Evolutionary conservation across 2,329 filamentous ascomycete genomes (phyloP), one percentile per base, ranked within the genome.

Genomic region (Paraphoma chrysanthemicola): DNA sequence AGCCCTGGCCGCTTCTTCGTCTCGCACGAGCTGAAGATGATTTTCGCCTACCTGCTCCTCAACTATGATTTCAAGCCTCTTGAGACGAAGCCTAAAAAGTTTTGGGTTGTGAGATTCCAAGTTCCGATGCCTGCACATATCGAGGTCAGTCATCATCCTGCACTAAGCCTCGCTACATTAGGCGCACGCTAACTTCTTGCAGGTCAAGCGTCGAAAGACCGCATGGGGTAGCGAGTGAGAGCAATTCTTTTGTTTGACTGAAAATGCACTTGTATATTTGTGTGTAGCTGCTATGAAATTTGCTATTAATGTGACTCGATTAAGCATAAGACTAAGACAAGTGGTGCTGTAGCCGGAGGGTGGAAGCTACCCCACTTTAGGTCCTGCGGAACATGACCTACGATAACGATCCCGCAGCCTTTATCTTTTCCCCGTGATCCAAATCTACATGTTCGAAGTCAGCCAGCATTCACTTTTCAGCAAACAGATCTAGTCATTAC

Each of bases 1-100:
- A 73, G 73, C 53, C 77, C 77, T 6, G 77, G 76, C 4, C 69
- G 77, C 1, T 79, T 78, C 62, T 71, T 78, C 43, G 72, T 72
- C 2, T 62, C 70, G 5, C 67, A 76, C 39, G 73, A 77, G 59
- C 58, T 78, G 38, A 76, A 79, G 56, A 73, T 79, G 59, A 60
- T 76, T 16, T 62, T 79, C 29, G 71, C 72, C 0, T 61, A 78
- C 51, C 49, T 78, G 30, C 57, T 78, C 8, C 68, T 76, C 51
- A 70, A 78, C 51, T 79, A 78, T 51, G 75, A 78, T 17, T 63
- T 78, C 31, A 67, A 74, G 55, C 64, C 49, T 3, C 39, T 73
- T 4, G 30, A 36, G 0, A 62, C 71, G 42, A 62, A 63, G 46
- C 73, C 74, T 5, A 53, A 59, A 45, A 59, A 56, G 39, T 18